Evolutionary conservation across 2,329 filamentous ascomycete species (phyloP).

Genomic region (Aspergillus bombycis): DNA sequence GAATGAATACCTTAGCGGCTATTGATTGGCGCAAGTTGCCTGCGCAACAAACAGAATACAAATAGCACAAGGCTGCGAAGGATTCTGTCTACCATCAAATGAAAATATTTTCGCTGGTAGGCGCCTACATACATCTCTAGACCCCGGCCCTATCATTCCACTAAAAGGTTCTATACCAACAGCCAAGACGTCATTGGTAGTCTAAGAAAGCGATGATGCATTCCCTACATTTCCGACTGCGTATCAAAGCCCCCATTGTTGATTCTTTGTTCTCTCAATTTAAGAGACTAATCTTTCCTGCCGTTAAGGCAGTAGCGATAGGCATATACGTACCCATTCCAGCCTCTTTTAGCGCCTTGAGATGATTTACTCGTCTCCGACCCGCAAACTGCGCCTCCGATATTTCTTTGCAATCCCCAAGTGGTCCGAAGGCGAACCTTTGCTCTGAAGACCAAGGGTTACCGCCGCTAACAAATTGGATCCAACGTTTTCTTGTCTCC

Average conservation of each 20-base stretch:
- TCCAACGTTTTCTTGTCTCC: conserved; percentile 47
- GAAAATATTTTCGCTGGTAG: neutral
- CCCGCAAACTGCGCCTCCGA: conserved; percentile 35
- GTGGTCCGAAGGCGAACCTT: conserved; percentile 46
- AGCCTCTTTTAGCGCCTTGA: conserved; percentile 34
- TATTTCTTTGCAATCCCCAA: conserved; percentile 40
- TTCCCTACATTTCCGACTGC: neutral
- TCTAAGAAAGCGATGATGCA: neutral
- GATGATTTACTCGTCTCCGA: conserved; percentile 37
- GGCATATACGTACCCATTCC: conserved; percentile 33
- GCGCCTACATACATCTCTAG: neutral
- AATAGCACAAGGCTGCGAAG: neutral
- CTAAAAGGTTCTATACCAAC: neutral
- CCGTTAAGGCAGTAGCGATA: conserved; percentile 37
- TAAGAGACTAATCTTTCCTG: conserved; percentile 47
- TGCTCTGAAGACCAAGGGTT: conserved; percentile 40
- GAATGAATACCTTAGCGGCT: neutral
- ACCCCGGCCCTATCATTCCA: neutral
- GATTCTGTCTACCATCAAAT: neutral
- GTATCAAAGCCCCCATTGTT: neutral
- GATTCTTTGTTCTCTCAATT: conserved; percentile 28
- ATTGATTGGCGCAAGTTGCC: neutral
- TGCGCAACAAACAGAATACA: neutral
- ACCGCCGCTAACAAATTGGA: conserved; percentile 41
- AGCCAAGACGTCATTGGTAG: neutral